phyloP scores from a whole-genome alignment of 108 stramenopile species.

The Mayamaea pseudoterrestris region DNA sequence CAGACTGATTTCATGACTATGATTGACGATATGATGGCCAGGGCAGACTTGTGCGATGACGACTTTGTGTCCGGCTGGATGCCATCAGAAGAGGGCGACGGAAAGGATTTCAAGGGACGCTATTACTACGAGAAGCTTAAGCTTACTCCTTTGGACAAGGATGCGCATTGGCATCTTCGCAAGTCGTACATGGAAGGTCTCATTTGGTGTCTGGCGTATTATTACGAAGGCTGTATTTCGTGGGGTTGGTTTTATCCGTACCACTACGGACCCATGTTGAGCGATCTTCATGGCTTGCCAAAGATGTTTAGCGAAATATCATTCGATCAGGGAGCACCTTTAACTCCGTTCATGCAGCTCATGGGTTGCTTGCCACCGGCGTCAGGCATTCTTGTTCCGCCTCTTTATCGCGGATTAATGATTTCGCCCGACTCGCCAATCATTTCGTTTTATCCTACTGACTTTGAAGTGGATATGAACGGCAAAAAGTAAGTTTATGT shows the following conservation, averaged over 20 bases:
- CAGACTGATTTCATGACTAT: slow-evolving; percentile 62
- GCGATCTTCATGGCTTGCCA: slow-evolving; percentile 84
- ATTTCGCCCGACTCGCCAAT: slow-evolving; percentile 74
- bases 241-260: slow-evolving; percentile 99
- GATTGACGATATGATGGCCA: slow-evolving; percentile 49
- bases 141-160: slow-evolving; percentile 60
- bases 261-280: slow-evolving; percentile 91
- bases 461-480: slow-evolving; percentile 96
- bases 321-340: slow-evolving; percentile 83
- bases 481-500: slow-evolving; percentile 68
- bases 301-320: slow-evolving; percentile 58
- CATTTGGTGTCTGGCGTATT: slow-evolving; percentile 99
- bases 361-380: slow-evolving; percentile 93
- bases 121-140: slow-evolving; percentile 93
- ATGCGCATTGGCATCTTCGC: slow-evolving; percentile 54
- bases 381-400: slow-evolving; percentile 79
- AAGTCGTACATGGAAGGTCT: slow-evolving; percentile 91
- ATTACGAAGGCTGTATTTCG: slow-evolving; percentile 92
- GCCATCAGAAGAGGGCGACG: slow-evolving; percentile 17
- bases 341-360: slow-evolving; percentile 91
- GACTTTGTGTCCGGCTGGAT: slow-evolving; percentile 65
- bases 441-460: slow-evolving; percentile 84
- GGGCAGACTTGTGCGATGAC: slow-evolving; percentile 6
- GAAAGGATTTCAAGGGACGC: slow-evolving; percentile 90
- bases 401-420: slow-evolving; percentile 81